Evolutionary conservation across 73 alveolate species (phyloP).

Genomic region (Stentor coeruleus): DNA sequence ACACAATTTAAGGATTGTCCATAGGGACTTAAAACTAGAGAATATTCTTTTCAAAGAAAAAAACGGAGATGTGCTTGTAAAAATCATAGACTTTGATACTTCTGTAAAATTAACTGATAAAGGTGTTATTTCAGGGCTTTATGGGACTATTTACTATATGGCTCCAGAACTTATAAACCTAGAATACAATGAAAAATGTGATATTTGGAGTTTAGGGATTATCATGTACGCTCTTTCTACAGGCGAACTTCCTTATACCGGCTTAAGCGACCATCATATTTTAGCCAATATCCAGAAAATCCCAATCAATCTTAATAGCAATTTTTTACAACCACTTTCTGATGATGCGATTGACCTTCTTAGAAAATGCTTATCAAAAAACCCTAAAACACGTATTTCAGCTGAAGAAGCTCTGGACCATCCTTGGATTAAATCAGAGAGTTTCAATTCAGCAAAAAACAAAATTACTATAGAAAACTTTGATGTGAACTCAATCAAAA

Average conservation of each 20-base stretch:
- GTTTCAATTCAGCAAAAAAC: background rate
- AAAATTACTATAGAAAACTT: background rate
- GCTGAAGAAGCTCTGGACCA: background rate
- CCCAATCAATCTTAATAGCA: background rate
- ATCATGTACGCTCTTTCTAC: background rate
- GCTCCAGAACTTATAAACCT: background rate
- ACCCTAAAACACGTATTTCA: background rate
- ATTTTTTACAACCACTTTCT: background rate
- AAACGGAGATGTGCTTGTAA: background rate
- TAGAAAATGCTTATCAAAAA: background rate
- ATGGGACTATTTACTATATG: background rate
- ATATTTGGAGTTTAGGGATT: background rate
- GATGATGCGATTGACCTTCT: background rate
- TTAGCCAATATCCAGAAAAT: background rate
- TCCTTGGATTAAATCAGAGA: background rate
- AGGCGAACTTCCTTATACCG: background rate
- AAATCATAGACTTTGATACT: background rate
- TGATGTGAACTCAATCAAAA: background rate
- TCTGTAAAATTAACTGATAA: background rate
- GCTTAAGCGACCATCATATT: background rate
- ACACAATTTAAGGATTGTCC: background rate
- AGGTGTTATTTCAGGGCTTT: background rate
- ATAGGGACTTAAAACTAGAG: background rate
- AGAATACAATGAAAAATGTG: constrained; percentile 7
- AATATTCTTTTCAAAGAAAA: background rate